These are phyloP conservation scores for Ramularia endophylla DNA, from an alignment of 2,329 filamentous ascomycete species.

Conservation along the genomic window DNA sequence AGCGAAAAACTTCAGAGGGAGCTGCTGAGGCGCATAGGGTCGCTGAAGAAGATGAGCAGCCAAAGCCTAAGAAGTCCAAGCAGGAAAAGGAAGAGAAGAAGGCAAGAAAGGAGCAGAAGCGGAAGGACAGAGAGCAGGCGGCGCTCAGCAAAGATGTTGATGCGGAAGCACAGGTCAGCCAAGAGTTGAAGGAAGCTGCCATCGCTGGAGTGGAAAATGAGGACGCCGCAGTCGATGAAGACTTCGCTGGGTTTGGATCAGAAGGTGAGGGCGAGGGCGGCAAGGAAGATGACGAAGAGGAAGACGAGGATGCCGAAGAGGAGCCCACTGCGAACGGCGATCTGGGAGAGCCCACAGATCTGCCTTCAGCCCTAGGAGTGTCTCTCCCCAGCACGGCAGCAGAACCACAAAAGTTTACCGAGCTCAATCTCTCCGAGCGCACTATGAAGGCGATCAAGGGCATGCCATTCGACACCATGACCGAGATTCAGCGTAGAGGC, in stretches of 20 bases:
- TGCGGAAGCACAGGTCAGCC: constrained; percentile 25
- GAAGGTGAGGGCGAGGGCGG: constrained; percentile 28
- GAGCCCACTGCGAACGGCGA: constrained; percentile 21
- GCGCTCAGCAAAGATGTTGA: constrained; percentile 15
- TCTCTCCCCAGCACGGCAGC: constrained; percentile 53
- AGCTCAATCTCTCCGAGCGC: constrained; percentile 80
- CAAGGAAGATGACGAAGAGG: constrained; percentile 31
- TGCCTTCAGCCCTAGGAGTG: constrained; percentile 52
- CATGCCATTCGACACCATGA: constrained; percentile 96
- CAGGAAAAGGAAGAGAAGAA: constrained; percentile 18
- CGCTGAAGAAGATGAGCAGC: constrained; percentile 16
- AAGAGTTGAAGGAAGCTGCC: constrained; percentile 22
- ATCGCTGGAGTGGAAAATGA: constrained; percentile 25
- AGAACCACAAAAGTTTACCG: constrained; percentile 65
- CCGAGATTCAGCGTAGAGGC: constrained; percentile 80
- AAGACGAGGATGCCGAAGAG: constrained; percentile 28
- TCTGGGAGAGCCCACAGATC: constrained; percentile 38
- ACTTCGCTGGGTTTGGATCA: constrained; percentile 2
- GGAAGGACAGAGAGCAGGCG: constrained; percentile 4
- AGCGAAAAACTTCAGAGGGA: constrained; percentile 22
- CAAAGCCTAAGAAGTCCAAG: constrained; percentile 21
- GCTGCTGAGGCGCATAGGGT: constrained; percentile 11
- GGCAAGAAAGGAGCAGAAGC: constrained; percentile 14
- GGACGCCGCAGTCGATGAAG: constrained; percentile 33
- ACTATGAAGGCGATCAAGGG: constrained; percentile 81